A percentile compares a stretch with the other conserved stretches of the same genome.
Conservation (phyloP, 106 monocot species). For the Acorus gramineus region DNA sequence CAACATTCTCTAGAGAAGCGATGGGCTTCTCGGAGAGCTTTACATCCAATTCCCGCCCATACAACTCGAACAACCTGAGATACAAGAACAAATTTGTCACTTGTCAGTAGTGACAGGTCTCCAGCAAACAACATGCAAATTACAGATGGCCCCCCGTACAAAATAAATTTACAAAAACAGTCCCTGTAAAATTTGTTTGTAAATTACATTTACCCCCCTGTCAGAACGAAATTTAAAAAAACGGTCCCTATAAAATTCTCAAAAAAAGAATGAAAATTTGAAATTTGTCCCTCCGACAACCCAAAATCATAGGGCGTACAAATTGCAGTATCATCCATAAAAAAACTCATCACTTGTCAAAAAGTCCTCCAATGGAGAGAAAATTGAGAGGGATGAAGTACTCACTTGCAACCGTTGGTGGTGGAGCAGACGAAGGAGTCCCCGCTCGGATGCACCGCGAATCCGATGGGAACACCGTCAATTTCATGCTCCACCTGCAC, state of each 20-base stretch:
- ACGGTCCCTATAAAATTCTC: too few relatives aligned
- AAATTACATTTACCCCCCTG: too few relatives aligned
- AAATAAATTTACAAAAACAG: too few relatives aligned
- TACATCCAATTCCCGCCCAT: slow-evolving; percentile 22
- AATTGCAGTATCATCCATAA: not conserved
- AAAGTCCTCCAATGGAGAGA: not conserved
- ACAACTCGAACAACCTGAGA: slow-evolving; percentile 49
- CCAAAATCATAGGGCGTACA: not conserved
- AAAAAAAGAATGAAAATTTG: too few relatives aligned
- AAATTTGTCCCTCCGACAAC: too few relatives aligned
- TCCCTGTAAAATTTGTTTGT: too few relatives aligned
- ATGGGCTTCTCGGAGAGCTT: slow-evolving; percentile 31
- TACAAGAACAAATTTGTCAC: not conserved
- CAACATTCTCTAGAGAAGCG: slow-evolving; percentile 37
- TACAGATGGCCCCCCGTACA: not conserved
- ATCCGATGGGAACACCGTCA: slow-evolving; percentile 32
- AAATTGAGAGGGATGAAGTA: not conserved
- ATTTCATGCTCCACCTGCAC: slow-evolving; percentile 38
- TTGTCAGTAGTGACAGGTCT: not conserved
- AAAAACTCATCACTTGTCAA: not conserved
- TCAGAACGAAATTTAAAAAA: too few relatives aligned
- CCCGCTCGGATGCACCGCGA: slow-evolving; percentile 88
- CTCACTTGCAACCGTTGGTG: slow-evolving; percentile 65
- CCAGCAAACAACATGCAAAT: not conserved
- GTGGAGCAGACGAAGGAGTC: slow-evolving; percentile 77